A percentile compares a stretch with the other conserved stretches of the same genome.
Evolutionary conservation across 164 flowering plant species (phyloP).

Genomic region (Annona cherimola): DNA sequence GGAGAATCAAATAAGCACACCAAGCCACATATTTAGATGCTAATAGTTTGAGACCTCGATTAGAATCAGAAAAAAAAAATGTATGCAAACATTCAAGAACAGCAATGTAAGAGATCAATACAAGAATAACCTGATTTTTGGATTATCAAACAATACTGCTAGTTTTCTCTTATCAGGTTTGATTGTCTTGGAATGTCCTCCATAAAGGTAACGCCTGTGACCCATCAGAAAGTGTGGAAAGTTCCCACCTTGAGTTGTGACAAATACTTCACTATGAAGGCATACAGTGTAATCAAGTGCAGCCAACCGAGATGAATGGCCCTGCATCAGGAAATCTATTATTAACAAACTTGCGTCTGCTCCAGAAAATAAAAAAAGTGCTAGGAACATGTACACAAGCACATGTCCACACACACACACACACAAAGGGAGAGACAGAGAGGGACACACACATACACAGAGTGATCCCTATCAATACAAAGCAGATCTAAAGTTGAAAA

Average conservation of each 20-base stretch:
- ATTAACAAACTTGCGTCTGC: conserved; percentile 11
- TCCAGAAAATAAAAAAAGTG: conserved; percentile 2
- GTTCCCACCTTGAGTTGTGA: conserved; percentile 96
- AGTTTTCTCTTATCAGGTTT: conserved; percentile 86
- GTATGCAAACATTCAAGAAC: neutral
- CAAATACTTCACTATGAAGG: conserved; percentile 90
- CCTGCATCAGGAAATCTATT: conserved; percentile 43
- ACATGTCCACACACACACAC: neutral
- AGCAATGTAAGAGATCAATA: neutral
- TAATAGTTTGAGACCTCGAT: neutral
- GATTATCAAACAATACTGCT: conserved; percentile 66
- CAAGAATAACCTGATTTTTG: conserved; percentile 49
- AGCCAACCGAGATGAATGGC: conserved; percentile 90
- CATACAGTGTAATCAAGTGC: conserved; percentile 94
- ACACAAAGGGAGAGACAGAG: too few species aligned
- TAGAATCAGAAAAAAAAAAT: neutral
- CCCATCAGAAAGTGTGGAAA: conserved; percentile 98
- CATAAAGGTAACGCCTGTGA: conserved; percentile 74
- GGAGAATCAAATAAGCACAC: neutral
- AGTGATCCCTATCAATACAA: too few species aligned
- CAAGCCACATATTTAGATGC: conserved; percentile 1
- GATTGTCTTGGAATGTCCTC: conserved; percentile 87
- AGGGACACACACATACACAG: too few species aligned
- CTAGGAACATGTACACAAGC: neutral
- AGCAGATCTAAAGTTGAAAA: too few species aligned